phyloP scores from a whole-genome alignment of 495 filamentous ascomycete species.

The Daldinia loculata region DNA sequence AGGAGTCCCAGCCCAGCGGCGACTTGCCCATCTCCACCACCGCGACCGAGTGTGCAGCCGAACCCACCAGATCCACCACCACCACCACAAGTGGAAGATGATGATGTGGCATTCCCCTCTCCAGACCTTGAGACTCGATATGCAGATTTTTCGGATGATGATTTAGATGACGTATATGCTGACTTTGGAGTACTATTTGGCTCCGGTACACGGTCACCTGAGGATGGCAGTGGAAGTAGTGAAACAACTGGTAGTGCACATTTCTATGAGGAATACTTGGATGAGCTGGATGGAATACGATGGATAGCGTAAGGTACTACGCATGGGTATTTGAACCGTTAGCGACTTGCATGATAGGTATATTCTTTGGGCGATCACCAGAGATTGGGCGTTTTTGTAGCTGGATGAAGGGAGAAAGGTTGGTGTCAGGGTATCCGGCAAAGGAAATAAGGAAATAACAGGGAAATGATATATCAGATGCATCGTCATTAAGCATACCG shows the following conservation, averaged over 20 bases:
- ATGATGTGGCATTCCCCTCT: constrained; percentile 51
- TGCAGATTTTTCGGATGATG: constrained; percentile 52
- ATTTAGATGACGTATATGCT: constrained; percentile 54
- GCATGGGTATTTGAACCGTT: not conserved
- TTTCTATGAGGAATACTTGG: constrained; percentile 53
- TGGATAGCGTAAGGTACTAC: constrained; percentile 39
- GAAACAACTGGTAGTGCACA: constrained; percentile 34
- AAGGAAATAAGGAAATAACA: not conserved
- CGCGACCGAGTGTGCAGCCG: not conserved
- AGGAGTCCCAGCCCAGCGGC: not conserved
- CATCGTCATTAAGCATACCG: constrained; percentile 12
- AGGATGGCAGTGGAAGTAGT: constrained; percentile 8
- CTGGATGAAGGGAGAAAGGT: constrained; percentile 2
- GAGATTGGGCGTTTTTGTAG: constrained; percentile 5
- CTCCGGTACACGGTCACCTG: constrained; percentile 32
- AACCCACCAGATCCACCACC: constrained; percentile 12
- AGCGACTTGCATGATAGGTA: not conserved
- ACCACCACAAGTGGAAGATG: constrained; percentile 37
- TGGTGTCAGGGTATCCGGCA: not conserved
- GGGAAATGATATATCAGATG: constrained; percentile 14
- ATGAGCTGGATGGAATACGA: constrained; percentile 57
- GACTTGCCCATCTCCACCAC: not conserved
- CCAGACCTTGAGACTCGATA: constrained; percentile 56
- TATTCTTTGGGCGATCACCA: not conserved
- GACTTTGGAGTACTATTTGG: constrained; percentile 60